Conservation (phyloP, 768 basidiomycete genomes). For the Botryobasidium botryosum region DNA sequence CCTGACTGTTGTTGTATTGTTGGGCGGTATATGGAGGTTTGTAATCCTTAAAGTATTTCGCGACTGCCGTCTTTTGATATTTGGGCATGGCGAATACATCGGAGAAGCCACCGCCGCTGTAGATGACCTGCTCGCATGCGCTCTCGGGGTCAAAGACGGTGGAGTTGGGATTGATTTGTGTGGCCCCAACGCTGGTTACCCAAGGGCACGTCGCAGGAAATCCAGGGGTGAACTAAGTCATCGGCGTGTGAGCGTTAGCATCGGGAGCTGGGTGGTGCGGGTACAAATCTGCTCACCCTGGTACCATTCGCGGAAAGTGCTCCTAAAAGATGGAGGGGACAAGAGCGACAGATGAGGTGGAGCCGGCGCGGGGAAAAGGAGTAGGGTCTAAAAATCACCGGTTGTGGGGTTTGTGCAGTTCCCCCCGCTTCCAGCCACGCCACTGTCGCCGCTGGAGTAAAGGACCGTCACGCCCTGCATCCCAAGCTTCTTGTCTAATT, state of each 20-base stretch:
- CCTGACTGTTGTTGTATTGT: constrained; percentile 20
- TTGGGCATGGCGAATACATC: constrained; percentile 10
- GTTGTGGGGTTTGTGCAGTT: constrained; percentile 20
- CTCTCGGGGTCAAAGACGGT: constrained; percentile 14
- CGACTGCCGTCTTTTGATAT: constrained; percentile 15
- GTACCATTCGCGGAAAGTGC: too few species aligned
- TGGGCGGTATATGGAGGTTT: constrained; percentile 22
- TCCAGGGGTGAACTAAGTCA: constrained; percentile 6
- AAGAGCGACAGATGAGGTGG: too few species aligned
- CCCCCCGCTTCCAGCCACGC: constrained; percentile 24
- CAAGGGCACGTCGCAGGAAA: constrained; percentile 7
- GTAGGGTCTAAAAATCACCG: too few species aligned
- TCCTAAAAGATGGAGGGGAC: too few species aligned
- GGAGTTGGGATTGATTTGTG: constrained; percentile 14
- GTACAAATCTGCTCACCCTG: too few species aligned
- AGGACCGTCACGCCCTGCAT: constrained; percentile 32
- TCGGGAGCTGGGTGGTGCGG: too few species aligned
- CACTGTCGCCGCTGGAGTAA: constrained; percentile 29
- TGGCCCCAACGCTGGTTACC: constrained; percentile 7
- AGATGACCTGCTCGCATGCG: constrained; percentile 14
- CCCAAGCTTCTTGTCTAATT: constrained; percentile 26
- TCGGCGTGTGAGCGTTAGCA: too few species aligned
- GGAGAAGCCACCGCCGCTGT: constrained; percentile 16
- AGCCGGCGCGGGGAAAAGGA: too few species aligned
- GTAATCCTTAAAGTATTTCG: constrained; percentile 18